Evolutionary conservation across 768 basidiomycete genomes (phyloP), one percentile per base, ranked within the genome.

Genomic region (Baorangia bicolor): DNA sequence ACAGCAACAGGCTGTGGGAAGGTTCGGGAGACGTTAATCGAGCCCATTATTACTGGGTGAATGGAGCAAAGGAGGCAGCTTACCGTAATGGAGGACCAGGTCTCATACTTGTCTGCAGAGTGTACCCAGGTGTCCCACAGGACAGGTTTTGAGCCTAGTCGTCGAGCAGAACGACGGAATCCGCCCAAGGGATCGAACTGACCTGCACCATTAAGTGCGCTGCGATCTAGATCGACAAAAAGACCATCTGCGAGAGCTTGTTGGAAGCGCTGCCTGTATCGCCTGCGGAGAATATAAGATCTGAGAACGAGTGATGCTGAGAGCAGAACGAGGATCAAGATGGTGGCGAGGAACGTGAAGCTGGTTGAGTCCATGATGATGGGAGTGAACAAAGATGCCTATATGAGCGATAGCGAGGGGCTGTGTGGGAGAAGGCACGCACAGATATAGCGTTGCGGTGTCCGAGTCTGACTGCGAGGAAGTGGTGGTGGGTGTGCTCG

Each of bases 341-440:
- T 78, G 4, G 87, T 88, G 23, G 87, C 85, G 35, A 89, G 80
- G 63, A 88, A 90, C 5, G 87, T 88, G 69, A 86, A 83, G 27
- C 85, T 87, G 67, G 55, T 67, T 9, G 63, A 53, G 23, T 56
- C 41, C 59, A 66, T 57, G 45, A 20, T 51, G 49, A 47, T 52
- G 52, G 39, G 23, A 8, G 51, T 7, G 39, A 30, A 46, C 16
- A 53, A 53, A 31, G 31, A 42, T 12, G 34, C 33, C 38, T 34
- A 27, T 21, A 33, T 31, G 55, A 43, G 28, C n/a, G 11, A 55
- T 23, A 41, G 37, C 9, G 14, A 28, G 57, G 39, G 65, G 53
- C 60, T n/a, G 58, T 61, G 57, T 25, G 48, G 34, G 49, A 49
- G 38, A 14, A 30, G 35, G 35, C 6, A 68, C 69, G 14, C 37